Percentiles rank a stretch among this genome's conserved stretches.
Evolutionary conservation across 2,329 filamentous ascomycete species (phyloP).

Genomic region (Lomentospora prolificans): DNA sequence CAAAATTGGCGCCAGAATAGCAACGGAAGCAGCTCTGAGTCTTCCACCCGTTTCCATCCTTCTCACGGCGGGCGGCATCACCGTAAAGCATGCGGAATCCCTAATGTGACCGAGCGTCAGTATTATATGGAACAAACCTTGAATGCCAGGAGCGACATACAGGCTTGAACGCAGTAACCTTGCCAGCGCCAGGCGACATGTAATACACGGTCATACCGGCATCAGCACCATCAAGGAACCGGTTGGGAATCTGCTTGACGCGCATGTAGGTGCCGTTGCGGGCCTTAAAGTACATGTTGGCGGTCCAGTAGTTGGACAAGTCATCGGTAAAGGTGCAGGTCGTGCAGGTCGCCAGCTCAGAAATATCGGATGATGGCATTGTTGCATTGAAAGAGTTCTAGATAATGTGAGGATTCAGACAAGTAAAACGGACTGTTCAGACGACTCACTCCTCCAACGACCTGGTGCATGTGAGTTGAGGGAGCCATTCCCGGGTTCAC

Average conservation of each 20-base stretch:
- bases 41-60: constrained; percentile 30
- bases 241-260: constrained; percentile 24
- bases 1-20: constrained; percentile 27
- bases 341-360: constrained; percentile 25
- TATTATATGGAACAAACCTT: too few relatives aligned
- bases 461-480: constrained; percentile 41
- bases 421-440: background rate
- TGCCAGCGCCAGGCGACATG: constrained; percentile 18
- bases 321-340: constrained; percentile 25
- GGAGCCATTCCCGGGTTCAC: constrained; percentile 29
- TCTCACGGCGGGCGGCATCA: constrained; percentile 35
- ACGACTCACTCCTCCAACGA: constrained; percentile 30
- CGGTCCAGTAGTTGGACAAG: constrained; percentile 24
- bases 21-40: constrained; percentile 28
- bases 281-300: constrained; percentile 23
- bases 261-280: constrained; percentile 24
- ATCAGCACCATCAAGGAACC: constrained; percentile 20
- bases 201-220: constrained; percentile 31
- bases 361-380: constrained; percentile 18
- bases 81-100: constrained; percentile 38
- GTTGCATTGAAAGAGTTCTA: constrained; percentile 26
- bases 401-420: background rate
- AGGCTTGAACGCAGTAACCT: constrained; percentile 22
- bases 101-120: too few relatives aligned
- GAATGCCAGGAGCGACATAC: constrained; percentile 22